Percentiles rank a stretch among this genome's conserved stretches.
These are phyloP conservation scores for Colletotrichum nymphaeae DNA, from an alignment of 2,329 filamentous ascomycete species.

Conservation along the genomic window DNA sequence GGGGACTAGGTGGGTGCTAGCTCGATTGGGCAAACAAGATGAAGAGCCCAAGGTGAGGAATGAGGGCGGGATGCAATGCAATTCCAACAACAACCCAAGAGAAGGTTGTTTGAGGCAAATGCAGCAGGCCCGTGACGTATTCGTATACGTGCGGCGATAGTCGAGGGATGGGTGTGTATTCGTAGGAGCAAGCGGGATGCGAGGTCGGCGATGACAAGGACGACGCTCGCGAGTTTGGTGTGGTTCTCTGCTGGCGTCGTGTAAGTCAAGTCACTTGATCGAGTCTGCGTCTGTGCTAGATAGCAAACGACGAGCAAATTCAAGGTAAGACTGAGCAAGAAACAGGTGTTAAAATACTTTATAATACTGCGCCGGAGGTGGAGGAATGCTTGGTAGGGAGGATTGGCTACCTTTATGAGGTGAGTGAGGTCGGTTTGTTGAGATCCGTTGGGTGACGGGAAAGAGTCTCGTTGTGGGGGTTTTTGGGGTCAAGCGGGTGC, in stretches of 20 bases:
- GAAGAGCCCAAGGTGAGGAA: not conserved
- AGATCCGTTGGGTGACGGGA: not conserved
- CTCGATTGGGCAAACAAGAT: not conserved
- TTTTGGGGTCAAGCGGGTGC: not conserved
- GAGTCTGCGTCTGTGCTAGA: not conserved
- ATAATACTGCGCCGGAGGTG: not conserved
- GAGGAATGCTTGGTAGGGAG: not conserved
- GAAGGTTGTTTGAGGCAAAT: not conserved
- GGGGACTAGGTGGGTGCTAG: conserved; percentile 18
- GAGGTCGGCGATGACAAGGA: not conserved
- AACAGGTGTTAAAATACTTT: not conserved
- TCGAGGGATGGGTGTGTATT: not conserved
- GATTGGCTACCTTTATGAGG: not conserved
- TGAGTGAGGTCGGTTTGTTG: not conserved
- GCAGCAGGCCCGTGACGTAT: not conserved
- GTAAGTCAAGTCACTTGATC: conserved; percentile 19
- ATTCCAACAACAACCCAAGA: conserved; percentile 1
- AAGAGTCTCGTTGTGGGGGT: too few relatives aligned
- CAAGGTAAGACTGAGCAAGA: not conserved
- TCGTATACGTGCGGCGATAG: not conserved
- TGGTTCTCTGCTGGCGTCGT: not conserved
- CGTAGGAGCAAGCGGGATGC: not conserved
- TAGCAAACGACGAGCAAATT: not conserved
- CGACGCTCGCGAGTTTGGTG: not conserved
- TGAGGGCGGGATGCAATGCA: not conserved